A percentile compares a stretch with the other conserved stretches of the same genome.
phyloP scores from a whole-genome alignment of 2,329 filamentous ascomycete genomes.

The Dactylonectria estremocensis region DNA sequence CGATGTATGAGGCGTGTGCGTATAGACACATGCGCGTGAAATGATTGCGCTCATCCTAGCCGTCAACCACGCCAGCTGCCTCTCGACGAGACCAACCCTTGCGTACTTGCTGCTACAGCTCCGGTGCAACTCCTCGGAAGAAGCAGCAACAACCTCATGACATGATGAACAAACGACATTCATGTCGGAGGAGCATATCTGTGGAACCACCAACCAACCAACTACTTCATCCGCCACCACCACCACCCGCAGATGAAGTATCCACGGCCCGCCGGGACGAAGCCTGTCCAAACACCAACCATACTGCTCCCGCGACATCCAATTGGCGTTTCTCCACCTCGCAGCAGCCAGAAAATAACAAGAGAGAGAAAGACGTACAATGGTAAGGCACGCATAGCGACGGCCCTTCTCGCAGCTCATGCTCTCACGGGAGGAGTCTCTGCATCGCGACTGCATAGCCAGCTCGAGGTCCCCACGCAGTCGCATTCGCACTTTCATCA shows the following conservation, averaged over 20 bases:
- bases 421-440: neutral
- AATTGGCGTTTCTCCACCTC: neutral
- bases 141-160: neutral
- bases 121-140: neutral
- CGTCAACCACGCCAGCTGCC: too few relatives aligned
- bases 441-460: neutral
- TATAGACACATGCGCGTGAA: too few relatives aligned
- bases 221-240: neutral
- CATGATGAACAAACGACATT: neutral
- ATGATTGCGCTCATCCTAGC: too few relatives aligned
- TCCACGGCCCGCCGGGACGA: conserved; percentile 7
- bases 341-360: neutral
- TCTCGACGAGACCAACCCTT: too few relatives aligned
- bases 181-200: neutral
- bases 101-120: too few relatives aligned
- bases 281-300: neutral
- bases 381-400: neutral
- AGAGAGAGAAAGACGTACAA: neutral
- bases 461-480: neutral
- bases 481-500: neutral
- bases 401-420: neutral
- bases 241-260: neutral
- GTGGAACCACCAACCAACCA: neutral
- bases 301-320: neutral
- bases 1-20: too few relatives aligned